Evolutionary conservation across 352 stramenopile species (phyloP), one percentile per base, ranked within the genome.

Genomic region (Pythium chondricola): DNA sequence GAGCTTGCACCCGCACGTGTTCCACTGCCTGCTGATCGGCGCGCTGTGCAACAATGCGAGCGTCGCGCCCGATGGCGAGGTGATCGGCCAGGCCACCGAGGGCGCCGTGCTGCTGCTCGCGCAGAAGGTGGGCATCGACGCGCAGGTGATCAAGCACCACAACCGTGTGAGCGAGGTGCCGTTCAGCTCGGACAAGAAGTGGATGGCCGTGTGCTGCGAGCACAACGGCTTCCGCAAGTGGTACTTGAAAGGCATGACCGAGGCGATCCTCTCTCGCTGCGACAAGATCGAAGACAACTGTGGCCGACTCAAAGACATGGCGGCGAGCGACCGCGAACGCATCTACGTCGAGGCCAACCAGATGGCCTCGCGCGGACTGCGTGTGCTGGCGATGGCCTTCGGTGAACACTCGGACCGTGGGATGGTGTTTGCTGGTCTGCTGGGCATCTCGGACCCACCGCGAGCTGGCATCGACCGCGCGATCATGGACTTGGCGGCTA

Each of bases 151-250:
- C 32, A 59, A 60, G 41, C 66, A 73, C 58, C 83, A 67, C 77
- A 83, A 56, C 38, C 77, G 95, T 41, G 67, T 93, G 1, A 84
- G 85, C 29, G 92, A 98, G 69, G 83, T 98, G 33, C 88, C 94
- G 0, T 99, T 99, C 68, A 97, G 77, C 46, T 98, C 88, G 21
- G 94, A 98, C 48, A 90, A 94, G 46, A 98, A 98, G 58, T 88
- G 85, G 66, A 98, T 98, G 95, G 94, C 97, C 56, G 91, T 98
- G 20, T 87, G 74, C 44, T 85, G 74, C 40, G 75, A 88, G 35
- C 57, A 69, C 25, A 71, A 75, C 47, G 61, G 64, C 1, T 68
- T 65, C 21, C 78, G 67, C 27, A 74, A 66, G 29, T 93, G 77
- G 74, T 72, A 90, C 39, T 54, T 87, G 25, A 91, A 90, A 68